Base-by-base conservation (phyloP, 805 yeast species). In the Monosporozyma aquatica region DNA sequence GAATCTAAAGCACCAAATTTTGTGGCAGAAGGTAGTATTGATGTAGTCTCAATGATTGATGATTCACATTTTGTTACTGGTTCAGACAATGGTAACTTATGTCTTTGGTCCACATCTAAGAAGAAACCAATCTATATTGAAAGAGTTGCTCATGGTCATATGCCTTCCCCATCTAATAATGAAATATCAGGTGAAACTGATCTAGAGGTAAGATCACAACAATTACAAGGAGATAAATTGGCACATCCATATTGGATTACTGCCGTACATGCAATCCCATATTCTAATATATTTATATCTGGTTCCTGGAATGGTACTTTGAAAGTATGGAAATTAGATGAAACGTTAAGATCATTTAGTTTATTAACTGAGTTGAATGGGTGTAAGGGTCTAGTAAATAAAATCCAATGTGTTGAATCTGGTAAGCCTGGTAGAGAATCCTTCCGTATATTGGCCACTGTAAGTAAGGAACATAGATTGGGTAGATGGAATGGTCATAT, bases 51-150 rank as follows among this genome's bases (percentile, higher is more conserved):
- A 10, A 87, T 89, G 96, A 65, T 85, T 42, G 98, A 92, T 63
- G 95, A 89, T 62, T 76, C 87, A 22, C 87, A 84, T 60, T 92
- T 92, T 58, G 79, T 92, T 37, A 89, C 97, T 1, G 97, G 97
- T 4, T 81, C 95, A 13, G 98, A 92, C 59, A 90, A 89, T 59
- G 98, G 98, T 34, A 83, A 78, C 56, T 65, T 92, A 25, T 67
- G 85, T n/a, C 68, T 92, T 47, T 92, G 98, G 98, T 79, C 95
- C 2, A 66, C 82, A 44, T 80, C 85, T 21, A 87, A 87, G 66
- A 92, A 92, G 74, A 89, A 87, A 64, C 94, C 97, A 13, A 65
- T 84, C 23, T 81, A 63, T 60, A 77, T 78, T 2, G 64, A 73
- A 47, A 74, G 92, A 54, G 64, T 70, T 38, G 84, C 90, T 2